phyloP scores from a whole-genome alignment of 2,329 filamentous ascomycete species.

The Talaromyces sp. region DNA sequence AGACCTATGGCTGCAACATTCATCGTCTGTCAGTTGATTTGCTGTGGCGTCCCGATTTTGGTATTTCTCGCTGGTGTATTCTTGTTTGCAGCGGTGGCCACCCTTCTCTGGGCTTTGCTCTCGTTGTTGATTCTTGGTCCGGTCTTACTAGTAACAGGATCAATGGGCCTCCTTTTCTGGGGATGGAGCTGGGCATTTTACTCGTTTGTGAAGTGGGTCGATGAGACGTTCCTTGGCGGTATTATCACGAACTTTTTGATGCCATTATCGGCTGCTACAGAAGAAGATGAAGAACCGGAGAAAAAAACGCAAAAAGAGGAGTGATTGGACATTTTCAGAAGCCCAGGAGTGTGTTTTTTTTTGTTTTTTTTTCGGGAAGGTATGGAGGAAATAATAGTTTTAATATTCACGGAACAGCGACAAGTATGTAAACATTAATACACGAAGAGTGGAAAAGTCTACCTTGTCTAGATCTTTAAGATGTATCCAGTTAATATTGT shows the following conservation, averaged over 20 bases:
- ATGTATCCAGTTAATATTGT: background rate
- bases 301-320: background rate
- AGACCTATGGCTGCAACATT: conserved; percentile 28
- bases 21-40: conserved; percentile 27
- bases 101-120: conserved; percentile 26
- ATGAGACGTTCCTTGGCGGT: conserved; percentile 21
- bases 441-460: background rate
- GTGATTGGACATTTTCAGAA: background rate
- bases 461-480: background rate
- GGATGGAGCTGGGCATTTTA: conserved; percentile 26
- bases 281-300: background rate
- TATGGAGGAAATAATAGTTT: background rate
- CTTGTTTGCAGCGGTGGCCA: conserved; percentile 26
- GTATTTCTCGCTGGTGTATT: conserved; percentile 29
- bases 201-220: conserved; percentile 22
- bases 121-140: conserved; percentile 27
- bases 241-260: conserved; percentile 21
- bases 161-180: conserved; percentile 25
- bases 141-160: conserved; percentile 23
- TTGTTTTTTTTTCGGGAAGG: background rate
- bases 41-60: conserved; percentile 29
- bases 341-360: background rate
- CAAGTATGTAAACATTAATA: background rate
- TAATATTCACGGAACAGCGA: background rate
- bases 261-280: conserved; percentile 4